Evolutionary conservation across 225 moss, liverwort and hornwort genomes (phyloP).

Genomic region (Straminergon stramineum): DNA sequence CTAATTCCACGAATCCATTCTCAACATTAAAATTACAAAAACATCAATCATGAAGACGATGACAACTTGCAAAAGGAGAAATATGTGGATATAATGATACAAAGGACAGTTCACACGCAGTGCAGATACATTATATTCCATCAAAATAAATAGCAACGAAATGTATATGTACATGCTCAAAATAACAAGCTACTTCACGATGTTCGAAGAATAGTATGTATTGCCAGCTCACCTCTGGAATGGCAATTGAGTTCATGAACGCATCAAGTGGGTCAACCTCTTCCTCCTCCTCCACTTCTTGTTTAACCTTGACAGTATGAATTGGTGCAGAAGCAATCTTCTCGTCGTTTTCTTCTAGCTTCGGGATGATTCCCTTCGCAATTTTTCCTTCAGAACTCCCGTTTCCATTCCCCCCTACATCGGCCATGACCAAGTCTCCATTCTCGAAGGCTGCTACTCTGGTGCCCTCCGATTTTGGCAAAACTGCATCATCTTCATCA

Average conservation of each 20-base stretch:
- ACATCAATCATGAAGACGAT: not conserved
- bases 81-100: not conserved
- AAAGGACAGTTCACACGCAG: not conserved
- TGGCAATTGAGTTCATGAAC: conserved; percentile 92
- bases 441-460: conserved; percentile 83
- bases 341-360: conserved; percentile 26
- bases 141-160: not conserved
- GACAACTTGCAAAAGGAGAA: not conserved
- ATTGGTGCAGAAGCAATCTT: conserved; percentile 15
- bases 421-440: conserved; percentile 88
- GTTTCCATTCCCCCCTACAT: conserved; percentile 38
- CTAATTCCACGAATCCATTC: not conserved
- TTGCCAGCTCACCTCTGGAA: conserved; percentile 61
- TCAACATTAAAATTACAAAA: not conserved
- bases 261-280: conserved; percentile 97
- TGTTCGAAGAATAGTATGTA: not conserved
- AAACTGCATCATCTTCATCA: conserved; percentile 61
- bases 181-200: not conserved
- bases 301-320: conserved; percentile 11
- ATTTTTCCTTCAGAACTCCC: conserved; percentile 14
- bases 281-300: conserved; percentile 62
- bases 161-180: not conserved
- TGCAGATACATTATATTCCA: not conserved
- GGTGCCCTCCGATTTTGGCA: conserved; percentile 35
- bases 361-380: conserved; percentile 14